These are phyloP conservation scores for Ascomycota sp. DNA, from an alignment of 2,329 filamentous ascomycete genomes.

Conservation along the genomic window DNA sequence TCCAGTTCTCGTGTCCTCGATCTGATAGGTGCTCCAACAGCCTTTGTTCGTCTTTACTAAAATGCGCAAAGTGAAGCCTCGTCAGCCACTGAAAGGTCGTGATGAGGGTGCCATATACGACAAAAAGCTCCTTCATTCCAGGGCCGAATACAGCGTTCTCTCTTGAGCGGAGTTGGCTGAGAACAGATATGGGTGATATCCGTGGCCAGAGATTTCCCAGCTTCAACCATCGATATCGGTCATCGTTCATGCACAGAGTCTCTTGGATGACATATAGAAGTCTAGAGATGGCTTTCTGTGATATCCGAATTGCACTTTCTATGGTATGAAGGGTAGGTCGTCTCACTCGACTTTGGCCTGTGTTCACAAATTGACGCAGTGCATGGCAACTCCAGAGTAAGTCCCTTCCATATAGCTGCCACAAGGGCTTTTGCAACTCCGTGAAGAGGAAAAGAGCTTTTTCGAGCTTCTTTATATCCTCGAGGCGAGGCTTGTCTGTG, in stretches of 20 bases:
- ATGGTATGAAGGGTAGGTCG: not conserved
- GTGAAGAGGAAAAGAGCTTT: slow-evolving; percentile 1
- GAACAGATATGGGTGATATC: slow-evolving; percentile 17
- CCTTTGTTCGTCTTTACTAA: not conserved
- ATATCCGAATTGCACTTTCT: not conserved
- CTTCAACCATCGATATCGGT: slow-evolving; percentile 15
- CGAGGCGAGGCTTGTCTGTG: not conserved
- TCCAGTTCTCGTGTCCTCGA: slow-evolving; percentile 29
- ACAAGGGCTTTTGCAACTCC: not conserved
- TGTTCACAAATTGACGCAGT: not conserved
- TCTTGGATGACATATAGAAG: not conserved
- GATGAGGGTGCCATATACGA: slow-evolving; percentile 20
- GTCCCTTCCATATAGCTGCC: slow-evolving; percentile 5
- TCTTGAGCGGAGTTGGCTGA: slow-evolving; percentile 20
- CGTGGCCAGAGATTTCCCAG: slow-evolving; percentile 22
- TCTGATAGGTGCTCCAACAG: not conserved
- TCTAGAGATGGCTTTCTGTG: not conserved
- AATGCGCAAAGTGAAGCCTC: slow-evolving; percentile 11
- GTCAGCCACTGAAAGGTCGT: slow-evolving; percentile 21
- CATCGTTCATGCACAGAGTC: not conserved
- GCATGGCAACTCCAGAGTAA: slow-evolving; percentile 2
- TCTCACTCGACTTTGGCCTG: not conserved
- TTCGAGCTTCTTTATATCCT: not conserved
- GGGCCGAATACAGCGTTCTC: slow-evolving; percentile 8
- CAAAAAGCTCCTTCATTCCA: slow-evolving; percentile 16